Evolutionary conservation across 2,329 filamentous ascomycete genomes (phyloP).

Genomic region (Ramularia endophylla): DNA sequence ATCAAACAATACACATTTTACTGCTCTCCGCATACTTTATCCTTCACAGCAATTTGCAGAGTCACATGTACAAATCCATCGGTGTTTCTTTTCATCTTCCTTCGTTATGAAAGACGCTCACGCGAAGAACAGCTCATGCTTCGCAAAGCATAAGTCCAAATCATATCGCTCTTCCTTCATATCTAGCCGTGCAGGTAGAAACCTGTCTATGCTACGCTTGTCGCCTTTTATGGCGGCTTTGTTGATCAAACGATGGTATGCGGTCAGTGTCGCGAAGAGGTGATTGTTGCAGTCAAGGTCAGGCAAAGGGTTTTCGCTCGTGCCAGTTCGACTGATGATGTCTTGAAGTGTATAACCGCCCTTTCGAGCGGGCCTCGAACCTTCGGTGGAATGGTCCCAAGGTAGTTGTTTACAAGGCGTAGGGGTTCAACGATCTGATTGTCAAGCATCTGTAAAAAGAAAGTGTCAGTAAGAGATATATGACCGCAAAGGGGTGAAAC

Average conservation of each 20-base stretch:
- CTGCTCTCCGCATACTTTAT: no score
- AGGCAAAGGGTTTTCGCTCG: conserved; percentile 11
- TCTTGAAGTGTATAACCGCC: conserved; percentile 16
- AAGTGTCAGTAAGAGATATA: conserved; percentile 28
- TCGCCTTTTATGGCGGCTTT: conserved; percentile 1
- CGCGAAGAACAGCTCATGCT: conserved; percentile 1
- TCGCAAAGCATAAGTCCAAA: conserved; percentile 9
- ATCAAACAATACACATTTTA: no score
- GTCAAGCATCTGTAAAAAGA: conserved; percentile 61
- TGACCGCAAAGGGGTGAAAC: conserved; percentile 39
- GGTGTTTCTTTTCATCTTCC: conserved; percentile 3
- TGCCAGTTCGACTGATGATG: conserved; percentile 8
- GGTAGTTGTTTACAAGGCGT: conserved; percentile 47
- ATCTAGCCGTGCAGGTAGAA: conserved; percentile 1
- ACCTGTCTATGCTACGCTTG: neutral
- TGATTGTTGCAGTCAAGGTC: conserved; percentile 4
- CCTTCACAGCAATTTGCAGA: no score
- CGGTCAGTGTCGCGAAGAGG: conserved; percentile 20
- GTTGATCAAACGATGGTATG: conserved; percentile 18
- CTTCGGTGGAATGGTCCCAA: no score
- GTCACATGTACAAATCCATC: no score
- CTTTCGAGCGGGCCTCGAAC: no score
- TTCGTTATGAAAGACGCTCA: conserved; percentile 2
- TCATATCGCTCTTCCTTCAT: conserved; percentile 2
- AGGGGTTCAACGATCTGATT: conserved; percentile 77